Evolutionary conservation across 768 basidiomycete genomes (phyloP), one percentile per base, ranked within the genome.

Genomic region (Serendipita indica): DNA sequence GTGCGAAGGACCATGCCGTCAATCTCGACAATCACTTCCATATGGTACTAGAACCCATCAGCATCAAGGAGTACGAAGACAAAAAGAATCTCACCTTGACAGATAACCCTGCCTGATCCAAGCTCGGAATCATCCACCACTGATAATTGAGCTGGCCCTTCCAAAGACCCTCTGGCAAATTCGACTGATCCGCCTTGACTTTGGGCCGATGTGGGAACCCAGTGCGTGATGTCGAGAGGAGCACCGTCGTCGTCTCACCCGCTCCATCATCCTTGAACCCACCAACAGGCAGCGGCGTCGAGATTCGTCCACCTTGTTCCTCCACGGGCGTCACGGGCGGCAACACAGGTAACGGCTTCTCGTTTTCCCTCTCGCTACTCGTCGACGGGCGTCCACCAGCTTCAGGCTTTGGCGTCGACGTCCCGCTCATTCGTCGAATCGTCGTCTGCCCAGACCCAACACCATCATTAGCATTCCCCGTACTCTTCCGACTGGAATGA

Each of bases 191-290:
- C 7, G 45, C 10, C 45, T 46, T 46, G 45, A 46, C 45, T 25
- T 46, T 46, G 7, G 45, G 45, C 10, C 45, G 45, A 25, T 46
- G 45, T 10, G 45, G 45, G 45, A 46, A 46, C 22, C 45, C 45
- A 46, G 45, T 46, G 7, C 45, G 12, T 20, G 45, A 46, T 25
- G 45, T 46, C 45, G 45, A 46, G 22, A 46, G 45, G 10, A 46
- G 45, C 7, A 46, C 45, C 10, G 22, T 20, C 45, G 45, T 46
- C 22, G 13, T 12, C 45, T 46, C 45, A 10, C 45, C 45, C 45
- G 7, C 45, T 10, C 22, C 12, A 25, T 46, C 45, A 25, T 46
- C 45, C 45, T 46, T 46, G 45, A 46, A 46, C 10, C 45, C 45
- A 46, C 45, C 45, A 25, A 25, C 14, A 10, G 45, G 45, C 22